These are phyloP conservation scores for Stylosanthes scabra DNA, from an alignment of 331 rosid species.

Conservation along the genomic window DNA sequence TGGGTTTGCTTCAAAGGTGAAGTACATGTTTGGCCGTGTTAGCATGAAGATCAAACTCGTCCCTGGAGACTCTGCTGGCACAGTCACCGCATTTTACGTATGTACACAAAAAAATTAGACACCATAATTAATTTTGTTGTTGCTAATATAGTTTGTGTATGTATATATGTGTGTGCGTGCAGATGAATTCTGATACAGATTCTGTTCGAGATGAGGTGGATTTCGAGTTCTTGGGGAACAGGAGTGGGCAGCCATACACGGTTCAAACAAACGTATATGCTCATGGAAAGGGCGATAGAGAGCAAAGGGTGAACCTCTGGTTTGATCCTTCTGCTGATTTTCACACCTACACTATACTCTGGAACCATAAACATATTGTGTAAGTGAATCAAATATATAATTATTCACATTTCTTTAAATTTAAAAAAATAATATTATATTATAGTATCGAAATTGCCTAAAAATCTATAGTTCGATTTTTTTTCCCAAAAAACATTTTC, in stretches of 20 bases:
- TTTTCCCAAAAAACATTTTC: no score
- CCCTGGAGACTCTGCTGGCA: conserved; percentile 94
- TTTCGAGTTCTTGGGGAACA: conserved; percentile 92
- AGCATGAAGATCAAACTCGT: conserved; percentile 96
- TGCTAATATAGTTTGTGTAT: background rate
- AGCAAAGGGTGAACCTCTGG: conserved; percentile 92
- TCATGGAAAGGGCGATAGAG: conserved; percentile 83
- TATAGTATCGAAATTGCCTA: no score
- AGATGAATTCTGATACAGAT: conserved; percentile 91
- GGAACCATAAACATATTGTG: conserved; percentile 78
- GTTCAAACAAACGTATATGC: conserved; percentile 91
- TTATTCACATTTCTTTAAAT: no score
- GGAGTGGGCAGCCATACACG: conserved; percentile 84
- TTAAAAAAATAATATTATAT: no score
- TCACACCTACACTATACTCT: conserved; percentile 74
- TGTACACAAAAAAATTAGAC: background rate
- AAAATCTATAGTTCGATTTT: no score
- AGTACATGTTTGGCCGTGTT: conserved; percentile 85
- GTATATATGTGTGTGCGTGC: no score
- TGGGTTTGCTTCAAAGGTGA: conserved; percentile 78
- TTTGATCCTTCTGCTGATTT: conserved; percentile 77
- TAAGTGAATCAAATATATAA: conserved; percentile 31
- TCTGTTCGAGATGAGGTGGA: conserved; percentile 82
- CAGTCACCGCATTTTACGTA: conserved; percentile 94
- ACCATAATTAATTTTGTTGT: background rate